These are phyloP conservation scores for Coemansia sp. DNA, from an alignment of 192 early-diverging fungal species.

Conservation along the genomic window DNA sequence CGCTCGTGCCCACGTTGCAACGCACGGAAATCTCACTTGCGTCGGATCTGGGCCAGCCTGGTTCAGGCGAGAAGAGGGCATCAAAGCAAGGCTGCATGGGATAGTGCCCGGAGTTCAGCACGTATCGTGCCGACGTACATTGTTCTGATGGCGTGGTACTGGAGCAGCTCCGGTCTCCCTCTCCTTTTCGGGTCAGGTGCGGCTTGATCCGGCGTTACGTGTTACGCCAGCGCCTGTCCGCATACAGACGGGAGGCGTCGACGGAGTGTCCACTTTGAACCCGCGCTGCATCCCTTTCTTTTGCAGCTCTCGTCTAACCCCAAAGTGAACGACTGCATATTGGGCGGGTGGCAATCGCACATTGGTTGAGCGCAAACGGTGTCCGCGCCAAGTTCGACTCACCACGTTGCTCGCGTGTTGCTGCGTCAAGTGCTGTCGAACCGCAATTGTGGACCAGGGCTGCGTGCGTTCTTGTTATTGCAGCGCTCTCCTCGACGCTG, in stretches of 20 bases:
- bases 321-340: not conserved
- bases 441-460: not conserved
- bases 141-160: not conserved
- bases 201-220: conserved; percentile 2
- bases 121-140: not conserved
- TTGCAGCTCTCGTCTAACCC: not conserved
- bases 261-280: not conserved
- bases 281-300: not conserved
- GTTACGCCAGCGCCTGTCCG: conserved; percentile 1
- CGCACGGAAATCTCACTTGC: not conserved
- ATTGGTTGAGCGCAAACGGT: conserved; percentile 6
- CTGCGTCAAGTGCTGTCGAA: not conserved
- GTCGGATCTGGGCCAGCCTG: not conserved
- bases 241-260: not conserved
- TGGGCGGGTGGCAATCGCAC: conserved; percentile 10
- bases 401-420: not conserved
- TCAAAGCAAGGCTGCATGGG: not conserved
- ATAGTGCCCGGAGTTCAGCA: no score
- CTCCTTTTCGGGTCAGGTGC: not conserved
- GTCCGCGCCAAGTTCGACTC: no score
- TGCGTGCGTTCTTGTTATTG: no score
- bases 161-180: not conserved
- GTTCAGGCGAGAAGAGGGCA: not conserved
- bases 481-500: no score
- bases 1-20: not conserved